These are phyloP conservation scores for Spiraea crenata DNA, from an alignment of 331 rosid genomes.

Conservation along the genomic window DNA sequence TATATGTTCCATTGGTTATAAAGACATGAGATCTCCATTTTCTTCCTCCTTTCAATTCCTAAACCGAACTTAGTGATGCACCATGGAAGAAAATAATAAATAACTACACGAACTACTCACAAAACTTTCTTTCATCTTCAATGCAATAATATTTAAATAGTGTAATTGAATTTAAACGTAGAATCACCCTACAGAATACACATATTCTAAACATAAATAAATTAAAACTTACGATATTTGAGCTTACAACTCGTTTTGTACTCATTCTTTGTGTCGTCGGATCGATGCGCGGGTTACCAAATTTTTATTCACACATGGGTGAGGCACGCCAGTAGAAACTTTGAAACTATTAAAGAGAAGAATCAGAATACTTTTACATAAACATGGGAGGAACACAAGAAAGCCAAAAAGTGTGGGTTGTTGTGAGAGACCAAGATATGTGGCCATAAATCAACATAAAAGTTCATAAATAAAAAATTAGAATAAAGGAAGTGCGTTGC, in stretches of 20 bases:
- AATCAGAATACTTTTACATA: conserved; percentile 23
- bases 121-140: conserved; percentile 6
- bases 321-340: background rate
- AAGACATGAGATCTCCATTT: conserved; percentile 18
- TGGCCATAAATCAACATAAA: conserved; percentile 37
- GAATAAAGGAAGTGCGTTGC: conserved; percentile 41
- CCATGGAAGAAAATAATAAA: background rate
- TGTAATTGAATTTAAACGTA: background rate
- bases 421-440: conserved; percentile 16
- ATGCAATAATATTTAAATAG: background rate
- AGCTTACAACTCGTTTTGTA: background rate
- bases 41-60: background rate
- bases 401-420: conserved; percentile 13
- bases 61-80: background rate
- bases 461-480: conserved; percentile 16
- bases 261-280: background rate
- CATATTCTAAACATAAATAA: background rate
- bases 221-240: background rate
- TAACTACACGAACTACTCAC: background rate
- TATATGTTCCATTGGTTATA: conserved; percentile 2
- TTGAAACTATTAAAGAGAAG: conserved; percentile 11
- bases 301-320: background rate
- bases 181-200: background rate
- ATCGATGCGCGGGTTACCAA: background rate
- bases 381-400: conserved; percentile 14